phyloP scores from a whole-genome alignment of 495 filamentous ascomycete genomes.

The Lophiostoma macrostomum region DNA sequence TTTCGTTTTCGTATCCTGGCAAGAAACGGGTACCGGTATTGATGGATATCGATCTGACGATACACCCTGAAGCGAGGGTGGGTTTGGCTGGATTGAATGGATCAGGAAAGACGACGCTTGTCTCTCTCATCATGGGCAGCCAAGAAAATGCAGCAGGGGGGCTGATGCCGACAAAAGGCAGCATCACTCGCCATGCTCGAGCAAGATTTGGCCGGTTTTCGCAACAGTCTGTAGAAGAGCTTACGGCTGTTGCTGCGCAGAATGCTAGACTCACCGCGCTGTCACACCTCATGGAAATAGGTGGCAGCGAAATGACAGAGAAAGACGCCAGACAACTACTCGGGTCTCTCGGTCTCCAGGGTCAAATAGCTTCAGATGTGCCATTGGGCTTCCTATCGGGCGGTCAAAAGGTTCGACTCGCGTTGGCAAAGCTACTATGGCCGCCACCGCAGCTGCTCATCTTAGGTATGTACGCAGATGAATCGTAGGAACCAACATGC shows the following conservation, averaged over 20 bases:
- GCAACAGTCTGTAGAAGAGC: slow-evolving; percentile 69
- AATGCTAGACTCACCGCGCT: slow-evolving; percentile 60
- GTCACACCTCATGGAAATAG: slow-evolving; percentile 51
- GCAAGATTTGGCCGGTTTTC: slow-evolving; percentile 69
- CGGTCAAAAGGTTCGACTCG: slow-evolving; percentile 74
- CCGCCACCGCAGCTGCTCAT: slow-evolving; percentile 67
- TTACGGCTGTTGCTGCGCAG: slow-evolving; percentile 50
- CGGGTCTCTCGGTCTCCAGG: slow-evolving; percentile 61
- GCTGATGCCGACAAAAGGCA: slow-evolving; percentile 49
- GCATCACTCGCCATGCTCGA: slow-evolving; percentile 60
- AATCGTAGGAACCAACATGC: not conserved
- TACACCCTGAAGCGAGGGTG: slow-evolving; percentile 67
- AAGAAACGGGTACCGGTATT: slow-evolving; percentile 45
- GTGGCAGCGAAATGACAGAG: slow-evolving; percentile 53
- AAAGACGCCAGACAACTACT: slow-evolving; percentile 61
- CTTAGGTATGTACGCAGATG: slow-evolving; percentile 44
- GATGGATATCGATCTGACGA: slow-evolving; percentile 58
- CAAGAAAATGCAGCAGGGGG: slow-evolving; percentile 37
- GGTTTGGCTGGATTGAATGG: slow-evolving; percentile 74
- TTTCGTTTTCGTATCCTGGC: slow-evolving; percentile 56
- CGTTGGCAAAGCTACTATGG: slow-evolving; percentile 67
- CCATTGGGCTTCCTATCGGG: slow-evolving; percentile 67
- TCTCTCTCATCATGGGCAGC: slow-evolving; percentile 54
- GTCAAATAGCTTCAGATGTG: slow-evolving; percentile 64
- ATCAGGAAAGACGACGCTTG: slow-evolving; percentile 68